Percentiles rank a stretch among this genome's conserved stretches.
Evolutionary conservation across 2,329 filamentous ascomycete genomes (phyloP).

Genomic region (Rosellinia necatrix): DNA sequence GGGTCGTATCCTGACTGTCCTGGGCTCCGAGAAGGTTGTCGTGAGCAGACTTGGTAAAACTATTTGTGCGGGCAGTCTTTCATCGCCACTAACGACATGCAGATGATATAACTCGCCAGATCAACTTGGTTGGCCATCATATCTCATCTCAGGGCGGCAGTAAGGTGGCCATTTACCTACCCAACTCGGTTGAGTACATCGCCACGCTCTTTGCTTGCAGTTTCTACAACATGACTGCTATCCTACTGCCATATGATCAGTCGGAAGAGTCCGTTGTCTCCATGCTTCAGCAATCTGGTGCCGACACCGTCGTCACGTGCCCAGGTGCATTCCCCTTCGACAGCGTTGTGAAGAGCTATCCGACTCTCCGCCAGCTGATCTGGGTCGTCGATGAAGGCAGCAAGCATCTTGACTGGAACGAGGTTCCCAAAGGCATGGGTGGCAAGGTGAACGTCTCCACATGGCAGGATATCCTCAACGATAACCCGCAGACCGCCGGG

Average conservation of each 20-base stretch:
- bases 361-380: slow-evolving; percentile 75
- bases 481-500: slow-evolving; percentile 62
- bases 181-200: slow-evolving; percentile 90
- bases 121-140: slow-evolving; percentile 82
- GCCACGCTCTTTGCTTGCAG: slow-evolving; percentile 82
- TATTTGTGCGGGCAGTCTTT: not conserved
- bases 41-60: slow-evolving; percentile 69
- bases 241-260: slow-evolving; percentile 83
- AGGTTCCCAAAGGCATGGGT: slow-evolving; percentile 77
- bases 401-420: slow-evolving; percentile 93
- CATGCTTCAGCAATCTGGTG: slow-evolving; percentile 73
- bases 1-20: slow-evolving; percentile 77
- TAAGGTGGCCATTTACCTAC: slow-evolving; percentile 85
- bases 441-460: slow-evolving; percentile 80
- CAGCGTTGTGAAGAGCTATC: slow-evolving; percentile 69
- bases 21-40: slow-evolving; percentile 73
- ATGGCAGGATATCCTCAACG: slow-evolving; percentile 87
- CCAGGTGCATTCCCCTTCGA: slow-evolving; percentile 88
- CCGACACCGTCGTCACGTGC: slow-evolving; percentile 81
- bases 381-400: slow-evolving; percentile 94
- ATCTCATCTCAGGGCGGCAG: slow-evolving; percentile 72
- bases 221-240: slow-evolving; percentile 85
- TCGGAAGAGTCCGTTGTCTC: slow-evolving; percentile 69
- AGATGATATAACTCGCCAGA: slow-evolving; percentile 80
- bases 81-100: slow-evolving; percentile 33